Evolutionary conservation across 768 basidiomycete genomes (phyloP).

Genomic region (Sporobolomyces roseus): DNA sequence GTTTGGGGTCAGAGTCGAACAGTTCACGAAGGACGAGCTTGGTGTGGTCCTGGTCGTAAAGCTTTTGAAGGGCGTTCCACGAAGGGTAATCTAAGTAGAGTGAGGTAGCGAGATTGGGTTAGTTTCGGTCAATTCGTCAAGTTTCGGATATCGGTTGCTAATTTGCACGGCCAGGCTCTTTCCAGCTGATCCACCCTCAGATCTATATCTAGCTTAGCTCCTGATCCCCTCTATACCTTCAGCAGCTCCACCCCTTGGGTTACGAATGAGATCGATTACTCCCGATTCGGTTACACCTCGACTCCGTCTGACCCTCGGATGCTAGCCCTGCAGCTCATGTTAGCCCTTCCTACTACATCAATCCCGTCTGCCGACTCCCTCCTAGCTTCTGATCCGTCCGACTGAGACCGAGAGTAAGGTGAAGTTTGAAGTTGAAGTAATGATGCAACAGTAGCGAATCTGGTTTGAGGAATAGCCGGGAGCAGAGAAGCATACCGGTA

Average conservation of each 20-base stretch:
- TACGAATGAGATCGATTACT: too few relatives aligned
- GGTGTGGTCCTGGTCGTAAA: conserved; percentile 68
- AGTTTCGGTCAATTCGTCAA: not conserved
- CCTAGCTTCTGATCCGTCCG: not conserved
- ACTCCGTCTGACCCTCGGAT: too few relatives aligned
- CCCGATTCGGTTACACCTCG: too few relatives aligned
- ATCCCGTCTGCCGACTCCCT: too few relatives aligned
- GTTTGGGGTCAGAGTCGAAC: conserved; percentile 78
- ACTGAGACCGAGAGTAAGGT: not conserved
- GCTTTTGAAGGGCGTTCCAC: conserved; percentile 84
- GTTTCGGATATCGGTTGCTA: not conserved
- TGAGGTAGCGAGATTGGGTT: not conserved
- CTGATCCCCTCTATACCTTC: too few relatives aligned
- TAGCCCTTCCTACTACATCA: too few relatives aligned
- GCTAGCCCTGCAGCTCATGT: too few relatives aligned
- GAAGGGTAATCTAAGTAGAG: conserved; percentile 67
- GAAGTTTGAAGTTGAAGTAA: not conserved
- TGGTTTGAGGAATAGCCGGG: not conserved
- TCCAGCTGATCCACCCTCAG: too few relatives aligned
- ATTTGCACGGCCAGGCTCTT: too few relatives aligned
- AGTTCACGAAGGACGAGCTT: conserved; percentile 85
- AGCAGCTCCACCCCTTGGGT: too few relatives aligned
- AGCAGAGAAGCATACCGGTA: conserved; percentile 13
- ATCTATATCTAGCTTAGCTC: too few relatives aligned
- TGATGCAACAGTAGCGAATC: not conserved